Percentiles rank a stretch among this genome's conserved stretches.
Conservation (phyloP, 1,139 yeast genomes). For the Saccharomycopsis crataegensis region DNA sequence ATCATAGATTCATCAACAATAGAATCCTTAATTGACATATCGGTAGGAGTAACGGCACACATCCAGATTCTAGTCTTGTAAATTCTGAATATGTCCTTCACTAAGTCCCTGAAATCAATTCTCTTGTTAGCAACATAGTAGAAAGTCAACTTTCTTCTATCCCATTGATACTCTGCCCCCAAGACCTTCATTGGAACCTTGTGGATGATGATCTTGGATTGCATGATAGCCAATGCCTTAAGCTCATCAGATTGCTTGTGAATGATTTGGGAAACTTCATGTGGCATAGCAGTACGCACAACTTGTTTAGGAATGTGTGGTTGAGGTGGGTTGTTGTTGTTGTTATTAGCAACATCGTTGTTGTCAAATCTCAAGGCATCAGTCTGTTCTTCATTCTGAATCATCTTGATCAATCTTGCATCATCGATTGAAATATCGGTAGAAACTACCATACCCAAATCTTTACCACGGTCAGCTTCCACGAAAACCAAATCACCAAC, state of each 20-base stretch:
- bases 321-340: conserved; percentile 31
- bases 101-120: conserved; percentile 87
- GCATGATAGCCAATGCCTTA: conserved; percentile 52
- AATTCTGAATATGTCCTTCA: conserved; percentile 83
- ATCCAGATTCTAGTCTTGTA: conserved; percentile 97
- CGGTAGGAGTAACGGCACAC: conserved; percentile 63
- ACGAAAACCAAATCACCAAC: conserved; percentile 82
- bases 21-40: conserved; percentile 26
- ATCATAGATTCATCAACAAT: conserved; percentile 24
- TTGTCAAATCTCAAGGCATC: conserved; percentile 36
- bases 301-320: conserved; percentile 64
- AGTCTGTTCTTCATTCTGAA: conserved; percentile 50
- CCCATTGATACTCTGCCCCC: conserved; percentile 92
- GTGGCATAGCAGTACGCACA: conserved; percentile 55
- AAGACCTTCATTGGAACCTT: conserved; percentile 38
- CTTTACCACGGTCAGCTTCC: conserved; percentile 96
- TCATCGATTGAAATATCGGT: conserved; percentile 59
- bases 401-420: conserved; percentile 41
- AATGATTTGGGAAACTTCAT: conserved; percentile 53
- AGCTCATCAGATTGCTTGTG: conserved; percentile 64
- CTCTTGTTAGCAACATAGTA: conserved; percentile 68
- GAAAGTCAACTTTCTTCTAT: conserved; percentile 85
- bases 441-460: conserved; percentile 72
- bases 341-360: conserved; percentile 26
- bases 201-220: conserved; percentile 28